Conservation (phyloP, 257 asterid genomes). For the Penstemon davidsonii region DNA sequence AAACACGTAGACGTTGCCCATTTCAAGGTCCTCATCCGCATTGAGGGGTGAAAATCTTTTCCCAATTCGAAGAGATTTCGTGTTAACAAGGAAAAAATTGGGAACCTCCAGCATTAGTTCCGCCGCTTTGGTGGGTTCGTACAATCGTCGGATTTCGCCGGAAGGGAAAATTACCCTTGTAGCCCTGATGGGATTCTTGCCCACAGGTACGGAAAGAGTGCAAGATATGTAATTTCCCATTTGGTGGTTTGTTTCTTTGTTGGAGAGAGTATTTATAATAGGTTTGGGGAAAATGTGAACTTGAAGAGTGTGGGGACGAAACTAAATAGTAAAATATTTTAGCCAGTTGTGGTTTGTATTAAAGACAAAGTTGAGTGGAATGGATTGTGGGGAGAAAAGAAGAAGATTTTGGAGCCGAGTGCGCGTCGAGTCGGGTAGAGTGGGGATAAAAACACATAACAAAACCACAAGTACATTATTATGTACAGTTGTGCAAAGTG, state of each 20-base stretch:
- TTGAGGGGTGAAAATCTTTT: conserved; percentile 62
- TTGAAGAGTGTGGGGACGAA: neutral
- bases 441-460: neutral
- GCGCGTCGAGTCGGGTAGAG: conserved; percentile 27
- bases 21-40: conserved; percentile 87
- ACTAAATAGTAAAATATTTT: neutral
- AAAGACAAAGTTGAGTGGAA: no score
- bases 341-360: conserved; percentile 34
- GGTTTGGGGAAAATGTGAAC: neutral
- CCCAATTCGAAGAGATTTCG: conserved; percentile 65
- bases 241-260: neutral
- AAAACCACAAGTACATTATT: neutral
- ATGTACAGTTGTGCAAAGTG: conserved; percentile 20
- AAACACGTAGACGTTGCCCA: conserved; percentile 57
- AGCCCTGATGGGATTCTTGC: conserved; percentile 32
- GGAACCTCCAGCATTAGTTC: conserved; percentile 62
- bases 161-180: conserved; percentile 55
- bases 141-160: conserved; percentile 48
- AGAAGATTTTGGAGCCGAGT: neutral
- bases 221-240: conserved; percentile 58
- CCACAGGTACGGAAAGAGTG: conserved; percentile 33
- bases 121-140: conserved; percentile 49
- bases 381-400: neutral
- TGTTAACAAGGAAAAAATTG: conserved; percentile 55
- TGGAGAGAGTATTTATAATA: no score